Conservation (phyloP, 371 early-diverging fungal species). For the Lichtheimia hyalospora region DNA sequence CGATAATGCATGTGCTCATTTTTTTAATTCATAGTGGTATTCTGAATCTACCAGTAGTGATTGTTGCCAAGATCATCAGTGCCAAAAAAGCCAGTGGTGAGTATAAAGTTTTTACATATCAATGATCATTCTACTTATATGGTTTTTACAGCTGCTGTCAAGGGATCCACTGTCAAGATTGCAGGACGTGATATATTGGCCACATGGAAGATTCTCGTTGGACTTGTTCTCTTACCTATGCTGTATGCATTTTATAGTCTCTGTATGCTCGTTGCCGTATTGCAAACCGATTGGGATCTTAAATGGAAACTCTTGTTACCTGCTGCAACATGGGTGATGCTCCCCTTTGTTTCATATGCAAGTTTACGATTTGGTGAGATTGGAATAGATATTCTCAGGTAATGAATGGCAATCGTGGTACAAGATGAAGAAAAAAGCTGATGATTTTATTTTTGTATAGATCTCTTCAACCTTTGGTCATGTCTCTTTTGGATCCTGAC, state of each 20-base stretch:
- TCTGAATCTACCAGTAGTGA: conserved; percentile 71
- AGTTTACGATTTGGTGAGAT: conserved; percentile 80
- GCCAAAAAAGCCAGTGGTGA: conserved; percentile 68
- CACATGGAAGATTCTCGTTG: conserved; percentile 88
- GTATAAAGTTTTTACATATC: background rate
- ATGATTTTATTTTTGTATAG: conserved; percentile 16
- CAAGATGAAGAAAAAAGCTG: background rate
- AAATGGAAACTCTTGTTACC: conserved; percentile 17
- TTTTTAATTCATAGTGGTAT: conserved; percentile 45
- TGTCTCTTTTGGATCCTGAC: conserved; percentile 59
- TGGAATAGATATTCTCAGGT: conserved; percentile 78
- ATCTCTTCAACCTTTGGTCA: conserved; percentile 77
- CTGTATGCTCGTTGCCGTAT: conserved; percentile 35
- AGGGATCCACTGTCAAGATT: conserved; percentile 86
- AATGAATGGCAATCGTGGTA: background rate
- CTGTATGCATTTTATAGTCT: conserved; percentile 70
- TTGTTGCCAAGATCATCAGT: conserved; percentile 65
- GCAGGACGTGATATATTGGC: conserved; percentile 88
- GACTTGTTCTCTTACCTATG: conserved; percentile 69
- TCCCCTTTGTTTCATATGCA: conserved; percentile 70
- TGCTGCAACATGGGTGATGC: conserved; percentile 33
- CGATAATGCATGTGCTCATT: too few species aligned
- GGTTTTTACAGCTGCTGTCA: conserved; percentile 65
- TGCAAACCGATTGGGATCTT: conserved; percentile 23
- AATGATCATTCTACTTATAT: background rate